These are phyloP conservation scores for Penicillium sp. DNA, from an alignment of 2,329 filamentous ascomycete genomes.

Conservation along the genomic window DNA sequence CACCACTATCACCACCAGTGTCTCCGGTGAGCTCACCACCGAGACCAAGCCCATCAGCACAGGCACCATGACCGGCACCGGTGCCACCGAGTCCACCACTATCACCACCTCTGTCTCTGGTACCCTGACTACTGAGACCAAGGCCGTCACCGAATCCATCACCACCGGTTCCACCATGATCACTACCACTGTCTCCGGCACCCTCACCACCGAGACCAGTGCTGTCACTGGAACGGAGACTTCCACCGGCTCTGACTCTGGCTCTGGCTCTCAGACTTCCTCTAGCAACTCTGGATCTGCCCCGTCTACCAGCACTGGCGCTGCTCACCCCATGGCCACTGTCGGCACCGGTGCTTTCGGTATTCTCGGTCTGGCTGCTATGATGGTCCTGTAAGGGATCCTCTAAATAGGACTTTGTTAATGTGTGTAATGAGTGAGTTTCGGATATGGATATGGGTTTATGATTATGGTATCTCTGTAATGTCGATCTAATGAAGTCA, in stretches of 20 bases:
- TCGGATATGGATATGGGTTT: constrained; percentile 6
- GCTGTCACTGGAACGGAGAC: constrained; percentile 10
- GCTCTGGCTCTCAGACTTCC: constrained; percentile 13
- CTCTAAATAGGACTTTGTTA: not conserved
- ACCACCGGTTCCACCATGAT: constrained; percentile 8
- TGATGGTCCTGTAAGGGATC: constrained; percentile 39
- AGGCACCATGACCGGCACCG: constrained; percentile 6
- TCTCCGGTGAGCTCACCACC: constrained; percentile 6
- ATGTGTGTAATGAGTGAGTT: constrained; percentile 13
- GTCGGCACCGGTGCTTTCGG: constrained; percentile 36
- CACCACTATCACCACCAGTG: not conserved
- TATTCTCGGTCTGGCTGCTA: constrained; percentile 43
- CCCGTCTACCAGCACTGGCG: constrained; percentile 16
- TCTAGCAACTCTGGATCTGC: constrained; percentile 6
- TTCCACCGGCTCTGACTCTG: constrained; percentile 11
- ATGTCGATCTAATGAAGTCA: constrained; percentile 21
- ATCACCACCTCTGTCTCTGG: not conserved
- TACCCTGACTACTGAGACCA: constrained; percentile 26
- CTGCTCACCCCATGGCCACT: constrained; percentile 32
- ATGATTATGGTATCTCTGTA: constrained; percentile 6
- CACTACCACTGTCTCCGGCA: constrained; percentile 12
- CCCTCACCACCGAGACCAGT: not conserved
- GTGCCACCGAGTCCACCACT: not conserved
- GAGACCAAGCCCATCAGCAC: constrained; percentile 12
- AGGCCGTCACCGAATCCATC: constrained; percentile 21